phyloP scores from a whole-genome alignment of 139 green algal genomes.

The Coccomyxa sp. region DNA sequence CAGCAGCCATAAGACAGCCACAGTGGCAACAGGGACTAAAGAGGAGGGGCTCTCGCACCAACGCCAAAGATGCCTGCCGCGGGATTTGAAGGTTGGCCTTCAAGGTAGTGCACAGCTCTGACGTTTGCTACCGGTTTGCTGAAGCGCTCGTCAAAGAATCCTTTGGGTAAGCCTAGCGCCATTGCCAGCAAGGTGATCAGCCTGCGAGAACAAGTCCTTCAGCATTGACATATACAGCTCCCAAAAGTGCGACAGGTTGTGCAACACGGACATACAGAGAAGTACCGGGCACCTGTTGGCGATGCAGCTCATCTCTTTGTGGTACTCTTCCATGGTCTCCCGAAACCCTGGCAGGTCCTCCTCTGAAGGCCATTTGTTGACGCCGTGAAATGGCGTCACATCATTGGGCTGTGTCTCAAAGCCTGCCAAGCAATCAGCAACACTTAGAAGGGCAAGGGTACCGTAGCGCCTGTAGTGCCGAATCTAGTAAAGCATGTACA shows the following conservation, averaged over 20 bases:
- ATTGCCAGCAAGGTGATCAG: slow-evolving; percentile 62
- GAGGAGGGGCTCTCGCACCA: background rate
- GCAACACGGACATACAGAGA: background rate
- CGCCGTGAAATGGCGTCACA: slow-evolving; percentile 63
- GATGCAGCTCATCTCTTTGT: slow-evolving; percentile 19
- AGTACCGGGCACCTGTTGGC: slow-evolving; percentile 2
- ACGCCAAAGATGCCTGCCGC: slow-evolving; percentile 39
- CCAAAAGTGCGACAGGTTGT: background rate
- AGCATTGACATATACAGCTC: background rate
- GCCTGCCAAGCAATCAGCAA: background rate
- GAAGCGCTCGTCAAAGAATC: slow-evolving; percentile 68
- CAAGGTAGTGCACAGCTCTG: slow-evolving; percentile 70
- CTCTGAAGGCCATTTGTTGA: slow-evolving; percentile 66
- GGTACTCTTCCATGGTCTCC: slow-evolving; percentile 34
- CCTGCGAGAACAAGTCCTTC: background rate
- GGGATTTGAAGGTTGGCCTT: slow-evolving; percentile 21
- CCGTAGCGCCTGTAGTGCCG: too few relatives aligned
- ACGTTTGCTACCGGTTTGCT: slow-evolving; percentile 54
- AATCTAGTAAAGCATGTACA: too few relatives aligned
- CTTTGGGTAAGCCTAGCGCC: slow-evolving; percentile 49
- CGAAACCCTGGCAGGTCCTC: slow-evolving; percentile 33
- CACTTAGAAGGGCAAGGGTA: background rate
- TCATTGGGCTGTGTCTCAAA: background rate
- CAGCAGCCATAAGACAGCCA: background rate
- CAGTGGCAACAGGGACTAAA: background rate